phyloP scores from a whole-genome alignment of 2,329 filamentous ascomycete species.

The Nigrograna mackinnonii region DNA sequence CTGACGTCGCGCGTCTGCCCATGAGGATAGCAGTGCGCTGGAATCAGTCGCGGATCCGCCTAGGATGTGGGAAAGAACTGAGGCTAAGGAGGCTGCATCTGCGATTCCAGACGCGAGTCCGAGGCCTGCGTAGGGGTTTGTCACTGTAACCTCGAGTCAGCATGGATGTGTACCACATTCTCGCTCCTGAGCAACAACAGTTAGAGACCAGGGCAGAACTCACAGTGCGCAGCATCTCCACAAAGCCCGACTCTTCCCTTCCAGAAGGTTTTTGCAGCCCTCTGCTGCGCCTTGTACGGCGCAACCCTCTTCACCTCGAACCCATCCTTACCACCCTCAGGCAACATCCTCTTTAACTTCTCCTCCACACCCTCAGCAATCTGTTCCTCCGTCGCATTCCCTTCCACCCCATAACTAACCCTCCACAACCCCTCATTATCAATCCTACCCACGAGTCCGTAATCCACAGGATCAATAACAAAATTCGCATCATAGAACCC shows the following conservation, averaged over 20 bases:
- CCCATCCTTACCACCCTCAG: slow-evolving; percentile 14
- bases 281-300: slow-evolving; percentile 47
- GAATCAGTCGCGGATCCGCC: slow-evolving; percentile 12
- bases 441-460: slow-evolving; percentile 41
- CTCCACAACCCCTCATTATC: slow-evolving; percentile 43
- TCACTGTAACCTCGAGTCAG: slow-evolving; percentile 23
- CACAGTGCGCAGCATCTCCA: slow-evolving; percentile 46
- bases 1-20: slow-evolving; percentile 35
- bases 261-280: slow-evolving; percentile 35
- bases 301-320: slow-evolving; percentile 41
- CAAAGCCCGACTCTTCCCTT: slow-evolving; percentile 37
- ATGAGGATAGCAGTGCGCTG: slow-evolving; percentile 34
- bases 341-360: slow-evolving; percentile 35
- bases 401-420: slow-evolving; percentile 44
- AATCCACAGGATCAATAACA: slow-evolving; percentile 41
- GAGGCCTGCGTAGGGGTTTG: slow-evolving; percentile 42
- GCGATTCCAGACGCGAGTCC: slow-evolving; percentile 39
- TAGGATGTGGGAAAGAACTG: slow-evolving; percentile 30
- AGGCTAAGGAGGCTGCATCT: slow-evolving; percentile 33
- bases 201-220: slow-evolving; percentile 10
- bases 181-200: background rate
- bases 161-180: background rate
- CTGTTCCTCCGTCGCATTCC: slow-evolving; percentile 28
- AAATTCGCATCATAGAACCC: slow-evolving; percentile 47
- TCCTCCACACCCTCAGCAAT: slow-evolving; percentile 27